phyloP scores from a whole-genome alignment of 352 stramenopile genomes.

The Pythium utonaiense region DNA sequence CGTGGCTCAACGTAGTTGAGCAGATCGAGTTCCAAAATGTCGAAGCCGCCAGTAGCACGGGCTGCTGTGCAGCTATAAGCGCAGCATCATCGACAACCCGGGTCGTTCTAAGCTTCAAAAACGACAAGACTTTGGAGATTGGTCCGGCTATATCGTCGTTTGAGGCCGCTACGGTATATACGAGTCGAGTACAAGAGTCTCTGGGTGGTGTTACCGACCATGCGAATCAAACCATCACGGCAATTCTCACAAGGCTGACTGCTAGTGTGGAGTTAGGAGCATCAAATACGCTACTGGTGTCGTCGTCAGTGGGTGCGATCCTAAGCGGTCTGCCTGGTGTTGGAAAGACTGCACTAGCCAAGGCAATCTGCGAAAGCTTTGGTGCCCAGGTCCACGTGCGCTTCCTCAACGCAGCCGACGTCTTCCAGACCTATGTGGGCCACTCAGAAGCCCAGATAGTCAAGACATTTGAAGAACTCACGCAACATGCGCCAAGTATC shows the following conservation, averaged over 20 bases:
- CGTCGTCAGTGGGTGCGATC: slow-evolving; percentile 43
- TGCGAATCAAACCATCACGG: slow-evolving; percentile 31
- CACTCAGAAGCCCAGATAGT: slow-evolving; percentile 82
- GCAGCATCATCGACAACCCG: slow-evolving; percentile 21
- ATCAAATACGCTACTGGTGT: not conserved
- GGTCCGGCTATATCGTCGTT: slow-evolving; percentile 1
- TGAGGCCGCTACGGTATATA: slow-evolving; percentile 26
- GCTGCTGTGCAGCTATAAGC: slow-evolving; percentile 38
- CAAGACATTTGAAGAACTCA: slow-evolving; percentile 50
- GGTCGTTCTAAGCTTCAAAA: slow-evolving; percentile 32
- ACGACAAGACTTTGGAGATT: not conserved
- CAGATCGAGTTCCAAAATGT: slow-evolving; percentile 30
- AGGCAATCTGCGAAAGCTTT: slow-evolving; percentile 33
- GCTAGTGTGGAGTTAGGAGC: too few relatives aligned
- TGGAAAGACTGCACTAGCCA: slow-evolving; percentile 64
- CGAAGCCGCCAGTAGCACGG: slow-evolving; percentile 20
- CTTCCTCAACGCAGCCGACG: slow-evolving; percentile 85
- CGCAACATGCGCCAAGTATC: slow-evolving; percentile 49
- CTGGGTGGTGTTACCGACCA: slow-evolving; percentile 42
- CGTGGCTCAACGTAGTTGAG: slow-evolving; percentile 48
- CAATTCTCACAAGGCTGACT: slow-evolving; percentile 35
- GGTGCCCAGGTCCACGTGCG: slow-evolving; percentile 34
- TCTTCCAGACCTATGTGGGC: slow-evolving; percentile 93
- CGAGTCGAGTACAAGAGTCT: slow-evolving; percentile 27
- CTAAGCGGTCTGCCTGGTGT: slow-evolving; percentile 66